Conservation (phyloP, 2,329 filamentous ascomycete species). For the Teratosphaeria nubilosa region DNA sequence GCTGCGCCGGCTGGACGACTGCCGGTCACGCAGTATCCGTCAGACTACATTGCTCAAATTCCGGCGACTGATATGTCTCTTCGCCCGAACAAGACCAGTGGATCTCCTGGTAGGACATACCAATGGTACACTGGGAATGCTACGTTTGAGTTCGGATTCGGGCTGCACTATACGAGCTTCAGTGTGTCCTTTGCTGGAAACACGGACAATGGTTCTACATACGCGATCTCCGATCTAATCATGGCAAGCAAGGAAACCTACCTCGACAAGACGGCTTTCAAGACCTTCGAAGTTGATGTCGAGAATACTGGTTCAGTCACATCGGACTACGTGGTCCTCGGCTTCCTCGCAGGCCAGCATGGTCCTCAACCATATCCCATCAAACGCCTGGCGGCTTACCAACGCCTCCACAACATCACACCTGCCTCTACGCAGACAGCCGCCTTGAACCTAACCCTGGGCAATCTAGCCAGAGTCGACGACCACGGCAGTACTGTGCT, state of each 20-base stretch:
- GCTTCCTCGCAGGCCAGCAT: conserved; percentile 28
- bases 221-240: conserved; percentile 28
- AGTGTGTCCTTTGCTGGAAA: conserved; percentile 1
- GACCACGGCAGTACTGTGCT: conserved; percentile 29
- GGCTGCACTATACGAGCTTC: conserved; percentile 36
- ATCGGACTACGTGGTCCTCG: conserved; percentile 34
- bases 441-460: conserved; percentile 28
- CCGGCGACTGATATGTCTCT: conserved; percentile 49
- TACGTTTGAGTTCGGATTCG: conserved; percentile 34
- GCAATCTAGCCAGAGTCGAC: conserved; percentile 29
- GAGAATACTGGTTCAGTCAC: conserved; percentile 27
- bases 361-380: conserved; percentile 33
- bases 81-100: conserved; percentile 33
- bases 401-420: conserved; percentile 10
- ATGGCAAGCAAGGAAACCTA: conserved; percentile 17
- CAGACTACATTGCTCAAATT: conserved; percentile 40
- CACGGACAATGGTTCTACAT: conserved; percentile 5
- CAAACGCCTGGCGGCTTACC: conserved; percentile 30
- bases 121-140: conserved; percentile 33
- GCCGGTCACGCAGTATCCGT: conserved; percentile 39
- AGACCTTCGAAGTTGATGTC: conserved; percentile 27
- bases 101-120: conserved; percentile 33
- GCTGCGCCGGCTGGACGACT: conserved; percentile 37
- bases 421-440: conserved; percentile 12
- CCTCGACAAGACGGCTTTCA: conserved; percentile 28